phyloP scores from a whole-genome alignment of 129 eudicot genomes.

The Tagetes erecta region DNA sequence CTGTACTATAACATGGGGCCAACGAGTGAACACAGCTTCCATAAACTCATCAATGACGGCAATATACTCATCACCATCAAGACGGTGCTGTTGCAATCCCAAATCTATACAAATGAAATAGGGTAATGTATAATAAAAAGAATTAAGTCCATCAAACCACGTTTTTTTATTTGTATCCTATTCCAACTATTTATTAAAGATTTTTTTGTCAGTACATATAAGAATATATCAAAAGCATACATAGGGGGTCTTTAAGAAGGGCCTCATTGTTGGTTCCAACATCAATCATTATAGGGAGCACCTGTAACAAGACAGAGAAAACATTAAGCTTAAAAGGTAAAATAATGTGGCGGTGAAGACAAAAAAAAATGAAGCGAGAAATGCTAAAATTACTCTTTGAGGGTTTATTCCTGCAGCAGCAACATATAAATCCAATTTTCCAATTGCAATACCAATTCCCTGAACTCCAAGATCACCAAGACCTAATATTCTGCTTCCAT shows the following conservation, averaged over 20 bases:
- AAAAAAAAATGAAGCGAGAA: neutral
- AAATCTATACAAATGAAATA: slow-evolving; percentile 54
- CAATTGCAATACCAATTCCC: slow-evolving; percentile 94
- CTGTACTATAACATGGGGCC: slow-evolving; percentile 98
- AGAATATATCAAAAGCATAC: slow-evolving; percentile 45
- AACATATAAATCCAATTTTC: slow-evolving; percentile 94
- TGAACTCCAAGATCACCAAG: slow-evolving; percentile 99
- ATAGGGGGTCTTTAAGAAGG: slow-evolving; percentile 85
- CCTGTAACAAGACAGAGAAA: slow-evolving; percentile 46
- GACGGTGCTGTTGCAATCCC: slow-evolving; percentile 95
- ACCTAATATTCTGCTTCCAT: slow-evolving; percentile 97
- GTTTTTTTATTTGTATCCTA: neutral
- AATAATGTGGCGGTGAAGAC: neutral
- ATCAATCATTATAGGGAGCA: slow-evolving; percentile 96
- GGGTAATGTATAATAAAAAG: neutral
- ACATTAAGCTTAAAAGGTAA: neutral
- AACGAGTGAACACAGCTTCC: slow-evolving; percentile 97
- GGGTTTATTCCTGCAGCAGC: slow-evolving; percentile 99
- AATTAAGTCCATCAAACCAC: neutral
- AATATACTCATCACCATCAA: slow-evolving; percentile 94
- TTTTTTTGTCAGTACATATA: neutral
- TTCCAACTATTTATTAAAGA: slow-evolving; percentile 6
- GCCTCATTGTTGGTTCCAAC: slow-evolving; percentile 96
- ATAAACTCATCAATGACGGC: slow-evolving; percentile 90
- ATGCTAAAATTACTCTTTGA: slow-evolving; percentile 68